These are phyloP conservation scores for Erythrophleum ivorense DNA, from an alignment of 331 rosid species.

Conservation along the genomic window DNA sequence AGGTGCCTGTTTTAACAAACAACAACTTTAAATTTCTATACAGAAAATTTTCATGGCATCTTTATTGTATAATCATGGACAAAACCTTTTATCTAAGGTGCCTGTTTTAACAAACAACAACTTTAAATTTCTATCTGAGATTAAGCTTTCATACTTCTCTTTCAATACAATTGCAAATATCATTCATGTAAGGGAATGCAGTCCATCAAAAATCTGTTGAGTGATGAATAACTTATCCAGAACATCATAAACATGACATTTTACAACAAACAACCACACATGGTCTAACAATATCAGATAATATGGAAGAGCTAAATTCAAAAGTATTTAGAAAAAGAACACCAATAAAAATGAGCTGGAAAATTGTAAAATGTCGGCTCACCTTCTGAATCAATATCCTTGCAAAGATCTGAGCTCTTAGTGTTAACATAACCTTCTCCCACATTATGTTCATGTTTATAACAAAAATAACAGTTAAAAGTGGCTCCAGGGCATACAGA, in stretches of 20 bases:
- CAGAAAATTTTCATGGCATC: neutral
- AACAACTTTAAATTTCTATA: too few relatives aligned
- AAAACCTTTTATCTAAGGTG: neutral
- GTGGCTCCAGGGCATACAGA: constrained; percentile 90
- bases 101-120: neutral
- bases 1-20: neutral
- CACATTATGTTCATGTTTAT: constrained; percentile 82
- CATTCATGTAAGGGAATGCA: neutral
- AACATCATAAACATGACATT: constrained; percentile 7
- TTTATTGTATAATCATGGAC: neutral
- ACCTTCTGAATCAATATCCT: constrained; percentile 94
- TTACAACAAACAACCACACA: constrained; percentile 9
- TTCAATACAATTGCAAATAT: constrained; percentile 3
- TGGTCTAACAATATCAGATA: neutral
- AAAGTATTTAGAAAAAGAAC: neutral
- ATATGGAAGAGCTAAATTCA: neutral
- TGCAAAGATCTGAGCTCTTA: constrained; percentile 91
- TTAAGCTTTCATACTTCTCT: neutral
- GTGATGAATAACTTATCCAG: neutral
- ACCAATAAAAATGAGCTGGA: constrained; percentile 7
- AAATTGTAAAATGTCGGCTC: neutral
- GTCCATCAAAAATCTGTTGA: neutral
- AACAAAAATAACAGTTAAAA: constrained; percentile 79
- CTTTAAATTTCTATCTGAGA: neutral
- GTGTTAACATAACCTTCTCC: constrained; percentile 92